Conservation (phyloP, 768 basidiomycete species). For the Auriscalpium vulgare region DNA sequence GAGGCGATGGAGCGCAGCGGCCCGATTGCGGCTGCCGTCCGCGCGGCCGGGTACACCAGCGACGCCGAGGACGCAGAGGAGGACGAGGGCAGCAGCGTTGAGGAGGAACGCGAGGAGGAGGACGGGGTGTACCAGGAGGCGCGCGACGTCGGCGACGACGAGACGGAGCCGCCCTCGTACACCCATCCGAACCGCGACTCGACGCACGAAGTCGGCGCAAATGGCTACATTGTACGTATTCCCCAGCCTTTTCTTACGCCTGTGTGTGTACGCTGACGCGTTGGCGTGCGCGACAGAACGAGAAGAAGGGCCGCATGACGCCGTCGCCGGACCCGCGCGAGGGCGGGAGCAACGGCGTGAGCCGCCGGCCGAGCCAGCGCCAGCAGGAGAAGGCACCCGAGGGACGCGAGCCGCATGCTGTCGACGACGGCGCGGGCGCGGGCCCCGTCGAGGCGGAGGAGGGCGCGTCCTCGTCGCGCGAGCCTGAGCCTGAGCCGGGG, state of each 20-base stretch:
- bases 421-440: conserved; percentile 14
- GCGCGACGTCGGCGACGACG: conserved; percentile 32
- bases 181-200: conserved; percentile 35
- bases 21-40: conserved; percentile 87
- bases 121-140: conserved; percentile 45
- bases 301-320: conserved; percentile 25
- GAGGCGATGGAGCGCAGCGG: conserved; percentile 91
- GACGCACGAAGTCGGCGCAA: conserved; percentile 32
- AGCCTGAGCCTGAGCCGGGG: not conserved
- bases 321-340: conserved; percentile 12
- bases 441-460: conserved; percentile 3
- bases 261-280: not conserved
- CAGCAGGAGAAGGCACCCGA: conserved; percentile 72
- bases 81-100: conserved; percentile 55
- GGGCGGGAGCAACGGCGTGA: conserved; percentile 25
- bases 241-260: not conserved
- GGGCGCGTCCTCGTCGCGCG: not conserved
- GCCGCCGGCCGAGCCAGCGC: conserved; percentile 45
- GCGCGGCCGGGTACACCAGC: conserved; percentile 80
- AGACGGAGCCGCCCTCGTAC: conserved; percentile 56
- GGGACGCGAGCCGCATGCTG: conserved; percentile 33
- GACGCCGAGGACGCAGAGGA: conserved; percentile 58
- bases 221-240: conserved; percentile 54
- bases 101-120: conserved; percentile 38
- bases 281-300: conserved; percentile 20